Base-by-base conservation (phyloP, 257 asterid genomes). In the Lavandula angustifolia region DNA sequence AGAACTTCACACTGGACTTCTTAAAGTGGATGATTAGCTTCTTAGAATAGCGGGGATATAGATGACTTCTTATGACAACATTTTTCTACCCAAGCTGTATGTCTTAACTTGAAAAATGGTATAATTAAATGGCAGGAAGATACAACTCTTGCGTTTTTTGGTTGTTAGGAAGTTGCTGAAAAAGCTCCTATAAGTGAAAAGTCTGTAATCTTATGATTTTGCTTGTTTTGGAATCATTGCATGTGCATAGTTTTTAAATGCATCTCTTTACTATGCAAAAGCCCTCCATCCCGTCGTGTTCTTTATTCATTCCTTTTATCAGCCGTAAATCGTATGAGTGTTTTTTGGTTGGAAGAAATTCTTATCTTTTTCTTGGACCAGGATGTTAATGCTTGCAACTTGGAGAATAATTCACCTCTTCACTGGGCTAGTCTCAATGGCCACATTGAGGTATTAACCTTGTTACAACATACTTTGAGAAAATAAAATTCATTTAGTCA, bases 381-480 rank as follows among this genome's bases (percentile, higher is more conserved):
- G 99, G 95, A 94, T 77, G 84, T 90, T 13, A 87, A 90, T 79
- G 96, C 88, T 73, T 71, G 72, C 43, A 94, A 94, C 65, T 37
- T 49, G 64, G 96, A 94, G 81, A 82, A 81, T 12, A 94, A 94
- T 70, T 85, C 97, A 8, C 95, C 99, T 55, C 96, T 94, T 68
- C 99, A 94, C 62, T 94, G 94, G 96, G 99, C 97, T 73, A 80
- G 96, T 76, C 85, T 94, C 61, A 94, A 94, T 17, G 96, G 95
- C 53, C 95, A 82, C 72, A 68, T 83, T 6, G 99, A 89, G 95
- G 98, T 92, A 70, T 29, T 27, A 46, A 66, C 49, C 31, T 32
- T 17, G 43, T 33, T 42, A 29, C 42, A 35, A 18, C 42, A 32
- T 66, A 11, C 18, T 4, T 18, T 6, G 33, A 42, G 1, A 44